Evolutionary conservation across 768 basidiomycete species (phyloP).

Genomic region (Trametes cingulata): DNA sequence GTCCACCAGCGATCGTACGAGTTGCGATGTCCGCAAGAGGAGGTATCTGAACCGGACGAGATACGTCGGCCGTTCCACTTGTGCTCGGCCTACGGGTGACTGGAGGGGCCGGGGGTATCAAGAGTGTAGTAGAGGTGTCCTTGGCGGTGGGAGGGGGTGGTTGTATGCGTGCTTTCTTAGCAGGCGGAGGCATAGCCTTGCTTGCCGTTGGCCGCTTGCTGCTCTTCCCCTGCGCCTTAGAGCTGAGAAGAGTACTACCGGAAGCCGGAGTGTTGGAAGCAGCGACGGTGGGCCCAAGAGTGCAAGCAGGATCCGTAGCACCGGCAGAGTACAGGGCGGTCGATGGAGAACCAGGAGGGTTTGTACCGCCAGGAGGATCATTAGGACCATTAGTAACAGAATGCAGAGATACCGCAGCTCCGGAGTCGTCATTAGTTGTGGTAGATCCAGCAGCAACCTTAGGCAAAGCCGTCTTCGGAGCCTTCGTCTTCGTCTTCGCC

Average conservation of each 20-base stretch:
- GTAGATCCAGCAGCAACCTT: not conserved
- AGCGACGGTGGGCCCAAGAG: too few relatives aligned
- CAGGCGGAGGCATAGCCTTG: not conserved
- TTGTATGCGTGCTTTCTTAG: slow-evolving; percentile 11
- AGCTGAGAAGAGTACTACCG: too few relatives aligned
- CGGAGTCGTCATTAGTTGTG: not conserved
- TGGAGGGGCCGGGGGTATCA: too few relatives aligned
- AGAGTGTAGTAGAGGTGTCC: not conserved
- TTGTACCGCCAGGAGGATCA: too few relatives aligned
- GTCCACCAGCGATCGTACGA: not conserved
- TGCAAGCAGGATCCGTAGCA: too few relatives aligned
- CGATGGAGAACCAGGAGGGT: too few relatives aligned
- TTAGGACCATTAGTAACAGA: too few relatives aligned
- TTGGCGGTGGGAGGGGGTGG: not conserved
- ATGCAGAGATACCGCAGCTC: not conserved
- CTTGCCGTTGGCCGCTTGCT: not conserved
- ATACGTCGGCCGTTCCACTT: not conserved
- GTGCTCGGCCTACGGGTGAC: too few relatives aligned
- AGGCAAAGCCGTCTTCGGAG: not conserved
- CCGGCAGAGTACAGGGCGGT: too few relatives aligned
- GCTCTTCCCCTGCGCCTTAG: not conserved
- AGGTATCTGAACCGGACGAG: not conserved
- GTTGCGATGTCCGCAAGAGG: not conserved
- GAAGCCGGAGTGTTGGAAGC: too few relatives aligned
- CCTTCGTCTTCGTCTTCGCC: not conserved